Conservation (phyloP, 2,329 filamentous ascomycete genomes). For the Aspergillus neotritici region DNA sequence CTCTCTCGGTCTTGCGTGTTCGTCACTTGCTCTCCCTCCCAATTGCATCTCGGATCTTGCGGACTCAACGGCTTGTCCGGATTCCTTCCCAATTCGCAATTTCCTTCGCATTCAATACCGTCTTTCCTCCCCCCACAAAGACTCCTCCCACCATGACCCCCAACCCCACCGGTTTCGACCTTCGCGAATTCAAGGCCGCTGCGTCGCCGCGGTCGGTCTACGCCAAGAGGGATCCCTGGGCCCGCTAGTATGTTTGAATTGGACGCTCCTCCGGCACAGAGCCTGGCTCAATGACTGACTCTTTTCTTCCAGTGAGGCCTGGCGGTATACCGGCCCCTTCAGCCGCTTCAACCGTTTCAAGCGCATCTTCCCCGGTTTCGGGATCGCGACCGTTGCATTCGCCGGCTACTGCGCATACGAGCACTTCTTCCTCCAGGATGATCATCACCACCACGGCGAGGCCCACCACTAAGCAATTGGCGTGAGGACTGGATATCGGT, state of each 20-base stretch:
- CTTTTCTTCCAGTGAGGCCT: constrained; percentile 65
- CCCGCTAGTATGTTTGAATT: constrained; percentile 48
- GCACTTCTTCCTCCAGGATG: constrained; percentile 73
- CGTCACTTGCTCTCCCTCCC: constrained; percentile 3
- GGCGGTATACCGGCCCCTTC: constrained; percentile 89
- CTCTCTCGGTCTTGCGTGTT: constrained; percentile 1
- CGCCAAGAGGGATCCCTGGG: constrained; percentile 56
- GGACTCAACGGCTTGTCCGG: constrained; percentile 11
- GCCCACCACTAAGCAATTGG: constrained; percentile 49
- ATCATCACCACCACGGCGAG: constrained; percentile 54
- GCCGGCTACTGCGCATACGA: constrained; percentile 85
- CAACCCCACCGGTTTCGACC: constrained; percentile 87
- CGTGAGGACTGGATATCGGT: background rate
- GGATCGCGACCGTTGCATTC: constrained; percentile 88
- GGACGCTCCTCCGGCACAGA: background rate
- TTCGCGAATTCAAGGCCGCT: constrained; percentile 69
- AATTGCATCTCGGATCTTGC: constrained; percentile 12
- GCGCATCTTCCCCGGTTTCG: constrained; percentile 78
- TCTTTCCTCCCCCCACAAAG: constrained; percentile 17
- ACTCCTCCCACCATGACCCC: constrained; percentile 44
- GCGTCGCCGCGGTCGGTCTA: constrained; percentile 52
- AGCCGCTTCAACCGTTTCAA: constrained; percentile 85
- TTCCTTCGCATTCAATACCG: constrained; percentile 5
- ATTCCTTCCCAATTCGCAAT: background rate
- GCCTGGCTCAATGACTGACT: constrained; percentile 13